Base-by-base conservation (phyloP, 208 protist species). In the Spongospora subterranea region DNA sequence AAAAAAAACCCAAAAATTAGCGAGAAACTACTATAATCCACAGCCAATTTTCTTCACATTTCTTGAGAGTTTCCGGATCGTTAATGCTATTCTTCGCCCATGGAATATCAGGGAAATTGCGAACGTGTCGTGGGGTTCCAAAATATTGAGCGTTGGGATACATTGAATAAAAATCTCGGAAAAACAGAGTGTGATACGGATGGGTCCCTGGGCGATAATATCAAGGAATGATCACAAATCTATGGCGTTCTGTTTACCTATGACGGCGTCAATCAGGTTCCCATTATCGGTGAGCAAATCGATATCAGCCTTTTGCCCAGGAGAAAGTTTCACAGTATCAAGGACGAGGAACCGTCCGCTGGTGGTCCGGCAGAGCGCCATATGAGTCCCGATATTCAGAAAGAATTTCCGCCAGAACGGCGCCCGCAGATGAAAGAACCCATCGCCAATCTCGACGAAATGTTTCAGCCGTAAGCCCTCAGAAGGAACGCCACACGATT, bases 121-220 rank as follows among this genome's bases (percentile, higher is more conserved):
- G 40, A 41, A 91, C 13, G 39, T 91, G 89, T 29, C 89, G 35
- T 0, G 89, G 89, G 38, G 60, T 88, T 38, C 89, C 89, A 20
- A 65, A 89, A 64, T 89, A 89, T 45, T 76, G 11, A n/a, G 39
- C 17, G 39, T 71, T 88, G 0, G 89, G 89, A 24, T 82, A 91
- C 45, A 41, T 66, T 0, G 29, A 29, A 17, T 91, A 45, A 39
- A 91, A 91, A 38, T 32, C 89, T 38, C 32, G 53, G 89, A 91
- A 91, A 24, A 38, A 17, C 29, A 71, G 24, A 40, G 89, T 77
- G 46, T 91, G 89, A 66, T 46, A 91, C 46, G 89, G 89, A 66
- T 91, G 89, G 39, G 89, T 91, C 0, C 32, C 89, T n/a, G n/a
- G n/a, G n/a, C n/a, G n/a, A n/a, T n/a, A n/a, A n/a, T 39, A 91